Evolutionary conservation across 441 rosid genomes (phyloP), one percentile per base, ranked within the genome.

Genomic region (Viola pubescens): DNA sequence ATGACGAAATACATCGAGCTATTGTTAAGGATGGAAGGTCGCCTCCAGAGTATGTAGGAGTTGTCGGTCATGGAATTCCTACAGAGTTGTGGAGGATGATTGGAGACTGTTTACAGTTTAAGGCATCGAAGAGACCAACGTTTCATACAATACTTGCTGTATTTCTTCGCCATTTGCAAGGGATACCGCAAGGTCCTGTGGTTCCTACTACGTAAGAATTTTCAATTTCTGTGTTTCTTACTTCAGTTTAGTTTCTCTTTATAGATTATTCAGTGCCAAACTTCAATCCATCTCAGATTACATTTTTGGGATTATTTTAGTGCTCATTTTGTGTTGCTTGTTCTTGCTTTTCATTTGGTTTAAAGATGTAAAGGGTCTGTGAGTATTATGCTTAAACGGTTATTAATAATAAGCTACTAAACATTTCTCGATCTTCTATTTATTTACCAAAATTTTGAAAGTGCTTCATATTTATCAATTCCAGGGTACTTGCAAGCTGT

Each of bases 41-140:
- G 75, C 99, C 98, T 64, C 97, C 98, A 52, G 97, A 94, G 59
- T 94, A 94, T 87, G 85, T 96, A 50, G 89, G 98, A 79, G 95
- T 94, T 48, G 98, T 94, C 4, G 98, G 96, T 67, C 97, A 88
- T 70, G 99, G 99, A 69, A 81, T 94, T 61, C 99, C 98, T 10
- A 76, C 97, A 67, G 98, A 88, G 59, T 68, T 91, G 75, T 91
- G 97, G 99, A 89, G 84, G 81, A 91, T 94, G 99, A 85, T 94
- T 70, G 98, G 99, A 37, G 99, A 94, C 56, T 94, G 98, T 73
- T 81, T 91, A 62, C 98, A 88, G 77, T 91, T 84, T 78, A 94
- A 88, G 74, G 89, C 96, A 5, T 77, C 95, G 0, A 94, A 77
- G 73, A 85, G 99, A 65, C 98, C 97, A 45, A 81, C 87, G 51